These are phyloP conservation scores for Lentinula edodes DNA, from an alignment of 768 basidiomycete genomes.

Conservation along the genomic window DNA sequence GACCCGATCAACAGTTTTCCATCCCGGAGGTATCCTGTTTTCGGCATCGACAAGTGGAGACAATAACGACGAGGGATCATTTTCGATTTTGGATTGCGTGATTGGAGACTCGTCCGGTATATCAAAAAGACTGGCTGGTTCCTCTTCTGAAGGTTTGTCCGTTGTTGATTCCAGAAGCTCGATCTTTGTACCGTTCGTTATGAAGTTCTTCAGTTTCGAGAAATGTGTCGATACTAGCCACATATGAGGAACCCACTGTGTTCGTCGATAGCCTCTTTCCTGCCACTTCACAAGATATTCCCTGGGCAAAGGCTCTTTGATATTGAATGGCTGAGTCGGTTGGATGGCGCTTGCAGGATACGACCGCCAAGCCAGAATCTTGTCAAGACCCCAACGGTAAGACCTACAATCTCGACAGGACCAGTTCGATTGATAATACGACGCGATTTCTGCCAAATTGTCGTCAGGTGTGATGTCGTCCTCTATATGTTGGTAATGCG, in stretches of 20 bases:
- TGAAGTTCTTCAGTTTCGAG: slow-evolving; percentile 74
- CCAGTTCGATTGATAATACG: slow-evolving; percentile 62
- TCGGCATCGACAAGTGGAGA: slow-evolving; percentile 64
- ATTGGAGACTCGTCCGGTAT: slow-evolving; percentile 29
- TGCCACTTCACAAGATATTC: slow-evolving; percentile 94
- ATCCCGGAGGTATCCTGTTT: slow-evolving; percentile 63
- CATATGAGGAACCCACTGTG: slow-evolving; percentile 88
- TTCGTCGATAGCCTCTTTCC: slow-evolving; percentile 69
- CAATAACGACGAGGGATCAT: background rate
- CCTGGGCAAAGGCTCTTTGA: slow-evolving; percentile 65
- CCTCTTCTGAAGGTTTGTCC: slow-evolving; percentile 24
- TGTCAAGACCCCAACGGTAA: slow-evolving; percentile 65
- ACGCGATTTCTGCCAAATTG: slow-evolving; percentile 41
- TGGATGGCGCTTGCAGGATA: slow-evolving; percentile 64
- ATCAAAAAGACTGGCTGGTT: slow-evolving; percentile 36
- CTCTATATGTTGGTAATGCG: slow-evolving; percentile 76
- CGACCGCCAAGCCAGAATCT: slow-evolving; percentile 90
- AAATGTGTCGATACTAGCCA: slow-evolving; percentile 72
- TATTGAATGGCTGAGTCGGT: slow-evolving; percentile 38
- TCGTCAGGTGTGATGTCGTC: slow-evolving; percentile 24
- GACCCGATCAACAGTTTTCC: slow-evolving; percentile 92
- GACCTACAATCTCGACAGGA: slow-evolving; percentile 75
- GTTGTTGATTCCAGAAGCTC: slow-evolving; percentile 50
- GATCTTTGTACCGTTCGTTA: slow-evolving; percentile 62
- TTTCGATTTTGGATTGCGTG: slow-evolving; percentile 20